A percentile compares a stretch with the other conserved stretches of the same genome.
phyloP scores from a whole-genome alignment of 345 rosid species.

The Kandelia obovata region DNA sequence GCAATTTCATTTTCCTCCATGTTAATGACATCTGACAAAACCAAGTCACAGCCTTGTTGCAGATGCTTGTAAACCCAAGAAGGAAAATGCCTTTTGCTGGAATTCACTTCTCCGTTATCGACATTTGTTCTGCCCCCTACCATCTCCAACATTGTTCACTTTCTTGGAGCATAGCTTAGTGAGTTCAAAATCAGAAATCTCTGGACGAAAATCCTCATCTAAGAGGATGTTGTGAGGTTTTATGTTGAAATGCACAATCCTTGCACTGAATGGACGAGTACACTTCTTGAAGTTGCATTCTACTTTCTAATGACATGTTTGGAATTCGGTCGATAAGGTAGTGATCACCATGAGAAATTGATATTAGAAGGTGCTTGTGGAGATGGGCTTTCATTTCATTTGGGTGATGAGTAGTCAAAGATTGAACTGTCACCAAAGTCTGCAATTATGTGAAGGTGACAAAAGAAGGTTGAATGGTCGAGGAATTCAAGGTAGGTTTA shows the following conservation, averaged over 20 bases:
- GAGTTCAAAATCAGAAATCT: conserved; percentile 47
- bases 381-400: no score
- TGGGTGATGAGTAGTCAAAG: no score
- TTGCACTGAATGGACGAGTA: neutral
- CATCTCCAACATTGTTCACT: conserved; percentile 32
- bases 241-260: conserved; percentile 45
- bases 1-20: conserved; percentile 5
- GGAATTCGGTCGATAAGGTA: no score
- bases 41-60: neutral
- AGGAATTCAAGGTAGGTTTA: no score
- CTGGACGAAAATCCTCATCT: conserved; percentile 34
- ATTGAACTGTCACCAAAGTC: no score
- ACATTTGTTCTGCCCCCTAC: conserved; percentile 8
- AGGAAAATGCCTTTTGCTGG: conserved; percentile 21
- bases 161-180: conserved; percentile 33
- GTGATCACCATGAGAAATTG: no score
- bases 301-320: no score
- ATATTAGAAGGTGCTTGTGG: no score
- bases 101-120: neutral
- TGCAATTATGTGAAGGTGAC: no score
- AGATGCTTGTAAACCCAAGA: conserved; percentile 16
- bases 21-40: neutral
- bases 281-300: no score
- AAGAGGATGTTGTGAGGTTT: conserved; percentile 13
- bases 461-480: no score